phyloP scores from a whole-genome alignment of 495 filamentous ascomycete genomes.

The Penicillium canariense region DNA sequence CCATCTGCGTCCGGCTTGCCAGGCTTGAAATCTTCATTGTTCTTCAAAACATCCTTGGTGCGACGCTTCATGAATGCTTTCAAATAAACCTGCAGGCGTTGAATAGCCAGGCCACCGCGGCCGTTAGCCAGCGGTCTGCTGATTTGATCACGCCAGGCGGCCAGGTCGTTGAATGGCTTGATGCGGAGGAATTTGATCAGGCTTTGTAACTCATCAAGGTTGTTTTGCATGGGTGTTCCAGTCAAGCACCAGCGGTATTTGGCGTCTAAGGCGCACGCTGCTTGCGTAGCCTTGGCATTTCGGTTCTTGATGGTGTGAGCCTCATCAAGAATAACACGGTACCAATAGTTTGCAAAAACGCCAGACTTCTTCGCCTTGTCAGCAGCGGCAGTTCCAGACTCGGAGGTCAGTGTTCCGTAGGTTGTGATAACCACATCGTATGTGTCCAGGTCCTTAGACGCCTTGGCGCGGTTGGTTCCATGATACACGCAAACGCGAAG shows the following conservation, averaged over 20 bases:
- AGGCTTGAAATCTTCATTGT: constrained; percentile 71
- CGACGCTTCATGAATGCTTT: constrained; percentile 94
- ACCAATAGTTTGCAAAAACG: constrained; percentile 91
- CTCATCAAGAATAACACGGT: constrained; percentile 91
- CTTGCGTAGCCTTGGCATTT: constrained; percentile 90
- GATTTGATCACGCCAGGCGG: constrained; percentile 85
- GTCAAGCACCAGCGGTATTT: constrained; percentile 95
- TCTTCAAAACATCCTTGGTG: constrained; percentile 90
- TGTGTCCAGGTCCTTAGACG: constrained; percentile 65
- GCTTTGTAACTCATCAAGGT: constrained; percentile 93
- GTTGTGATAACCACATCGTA: constrained; percentile 98
- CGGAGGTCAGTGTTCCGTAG: constrained; percentile 90
- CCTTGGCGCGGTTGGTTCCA: constrained; percentile 78
- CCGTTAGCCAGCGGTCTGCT: constrained; percentile 80
- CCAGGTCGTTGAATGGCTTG: constrained; percentile 78
- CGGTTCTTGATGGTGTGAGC: constrained; percentile 98
- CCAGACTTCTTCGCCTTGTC: constrained; percentile 67
- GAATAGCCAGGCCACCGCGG: constrained; percentile 83
- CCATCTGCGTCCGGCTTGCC: constrained; percentile 52
- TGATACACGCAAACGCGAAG: constrained; percentile 87
- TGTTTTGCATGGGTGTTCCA: constrained; percentile 96
- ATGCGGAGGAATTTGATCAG: constrained; percentile 92
- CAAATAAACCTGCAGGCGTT: constrained; percentile 76
- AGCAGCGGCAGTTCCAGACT: constrained; percentile 61
- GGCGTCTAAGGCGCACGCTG: constrained; percentile 73